A percentile compares a stretch with the other conserved stretches of the same genome.
These are phyloP conservation scores for Aspergillus viridinutans DNA, from an alignment of 2,329 filamentous ascomycete species.

Conservation along the genomic window DNA sequence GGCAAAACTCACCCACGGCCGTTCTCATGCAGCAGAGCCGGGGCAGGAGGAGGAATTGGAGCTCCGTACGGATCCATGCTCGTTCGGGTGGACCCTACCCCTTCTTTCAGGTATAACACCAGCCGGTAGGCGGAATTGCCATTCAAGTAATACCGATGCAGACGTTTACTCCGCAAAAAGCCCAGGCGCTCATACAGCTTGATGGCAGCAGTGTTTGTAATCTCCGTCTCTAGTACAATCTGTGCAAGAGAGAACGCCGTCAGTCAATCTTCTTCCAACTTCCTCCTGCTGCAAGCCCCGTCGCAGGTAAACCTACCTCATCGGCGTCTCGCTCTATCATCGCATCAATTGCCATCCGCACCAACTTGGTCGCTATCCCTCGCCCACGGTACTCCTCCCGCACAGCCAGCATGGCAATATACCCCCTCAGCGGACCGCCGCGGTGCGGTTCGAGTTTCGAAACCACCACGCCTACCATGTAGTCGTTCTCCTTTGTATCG, in stretches of 20 bases:
- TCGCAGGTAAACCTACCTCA: slow-evolving; percentile 51
- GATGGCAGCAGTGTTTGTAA: slow-evolving; percentile 84
- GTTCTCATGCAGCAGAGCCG: slow-evolving; percentile 22
- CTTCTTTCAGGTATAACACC: slow-evolving; percentile 71
- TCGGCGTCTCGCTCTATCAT: slow-evolving; percentile 83
- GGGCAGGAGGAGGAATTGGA: slow-evolving; percentile 12
- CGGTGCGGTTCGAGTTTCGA: slow-evolving; percentile 91
- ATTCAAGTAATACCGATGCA: slow-evolving; percentile 95
- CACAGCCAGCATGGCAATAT: slow-evolving; percentile 98
- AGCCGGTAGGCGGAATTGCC: slow-evolving; percentile 91
- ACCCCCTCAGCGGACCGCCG: slow-evolving; percentile 80
- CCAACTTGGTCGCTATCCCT: slow-evolving; percentile 83
- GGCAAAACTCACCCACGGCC: slow-evolving; percentile 8
- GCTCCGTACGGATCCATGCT: slow-evolving; percentile 31
- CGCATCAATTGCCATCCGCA: slow-evolving; percentile 83
- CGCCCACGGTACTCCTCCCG: slow-evolving; percentile 72
- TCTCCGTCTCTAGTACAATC: slow-evolving; percentile 93
- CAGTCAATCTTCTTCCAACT: background rate
- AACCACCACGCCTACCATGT: slow-evolving; percentile 82
- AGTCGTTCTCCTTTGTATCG: slow-evolving; percentile 33
- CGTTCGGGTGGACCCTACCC: slow-evolving; percentile 44
- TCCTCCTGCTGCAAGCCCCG: background rate
- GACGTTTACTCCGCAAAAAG: slow-evolving; percentile 84
- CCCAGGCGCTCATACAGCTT: slow-evolving; percentile 89
- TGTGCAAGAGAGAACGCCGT: slow-evolving; percentile 20